These are phyloP conservation scores for Saussurea involucrata DNA, from an alignment of 129 eudicot species.

Conservation along the genomic window DNA sequence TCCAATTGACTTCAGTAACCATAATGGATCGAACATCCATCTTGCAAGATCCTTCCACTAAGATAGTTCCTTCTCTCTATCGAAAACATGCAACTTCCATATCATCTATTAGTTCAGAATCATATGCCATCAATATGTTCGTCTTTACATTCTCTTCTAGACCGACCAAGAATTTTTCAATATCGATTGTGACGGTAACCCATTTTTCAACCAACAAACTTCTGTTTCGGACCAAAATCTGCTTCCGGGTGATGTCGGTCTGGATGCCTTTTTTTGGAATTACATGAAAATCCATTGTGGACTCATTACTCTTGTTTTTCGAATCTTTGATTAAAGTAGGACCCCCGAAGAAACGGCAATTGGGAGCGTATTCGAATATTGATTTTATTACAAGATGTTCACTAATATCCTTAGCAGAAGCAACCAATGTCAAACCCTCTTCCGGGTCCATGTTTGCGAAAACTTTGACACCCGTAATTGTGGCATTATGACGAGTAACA, in stretches of 20 bases:
- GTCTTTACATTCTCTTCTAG: conserved; percentile 82
- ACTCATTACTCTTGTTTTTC: conserved; percentile 21
- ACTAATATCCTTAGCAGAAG: conserved; percentile 92
- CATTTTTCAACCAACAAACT: conserved; percentile 62
- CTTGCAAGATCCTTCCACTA: conserved; percentile 73
- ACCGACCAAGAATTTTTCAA: conserved; percentile 60
- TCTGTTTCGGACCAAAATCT: conserved; percentile 80
- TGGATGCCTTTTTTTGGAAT: conserved; percentile 81
- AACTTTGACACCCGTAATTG: conserved; percentile 67
- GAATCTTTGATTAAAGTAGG: conserved; percentile 41
- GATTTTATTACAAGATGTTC: conserved; percentile 92
- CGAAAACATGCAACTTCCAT: conserved; percentile 76
- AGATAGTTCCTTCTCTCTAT: conserved; percentile 84
- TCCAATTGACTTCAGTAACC: conserved; percentile 95
- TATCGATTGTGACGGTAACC: conserved; percentile 37
- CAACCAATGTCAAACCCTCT: conserved; percentile 72
- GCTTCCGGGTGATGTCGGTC: conserved; percentile 52
- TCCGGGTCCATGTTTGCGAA: conserved; percentile 70
- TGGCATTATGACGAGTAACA: conserved; percentile 79
- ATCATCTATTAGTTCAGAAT: conserved; percentile 58
- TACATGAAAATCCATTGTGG: conserved; percentile 52
- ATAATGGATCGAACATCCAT: conserved; percentile 81
- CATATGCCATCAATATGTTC: conserved; percentile 69
- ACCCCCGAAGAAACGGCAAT: conserved; percentile 78
- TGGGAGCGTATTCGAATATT: conserved; percentile 69